phyloP scores from a whole-genome alignment of 202 grass and related monocot genomes.

The Hordeum pubiflorum region DNA sequence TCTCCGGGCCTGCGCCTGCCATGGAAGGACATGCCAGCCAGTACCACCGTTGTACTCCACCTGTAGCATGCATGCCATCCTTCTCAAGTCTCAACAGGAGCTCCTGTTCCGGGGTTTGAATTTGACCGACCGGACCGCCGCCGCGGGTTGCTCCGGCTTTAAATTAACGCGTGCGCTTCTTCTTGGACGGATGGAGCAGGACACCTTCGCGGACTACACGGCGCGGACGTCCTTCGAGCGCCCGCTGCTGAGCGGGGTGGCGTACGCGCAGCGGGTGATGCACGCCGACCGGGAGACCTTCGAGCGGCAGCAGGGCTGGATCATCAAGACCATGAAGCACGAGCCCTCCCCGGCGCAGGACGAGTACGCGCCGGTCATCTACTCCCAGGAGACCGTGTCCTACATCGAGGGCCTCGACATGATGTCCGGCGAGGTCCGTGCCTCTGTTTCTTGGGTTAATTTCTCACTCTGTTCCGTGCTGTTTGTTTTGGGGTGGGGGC shows the following conservation, averaged over 20 bases:
- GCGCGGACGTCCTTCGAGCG: conserved; percentile 84
- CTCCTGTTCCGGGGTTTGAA: neutral
- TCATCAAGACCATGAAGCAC: conserved; percentile 92
- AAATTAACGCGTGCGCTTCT: neutral
- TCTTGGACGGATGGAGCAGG: conserved; percentile 19
- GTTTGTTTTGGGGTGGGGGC: neutral
- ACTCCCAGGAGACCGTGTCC: conserved; percentile 93
- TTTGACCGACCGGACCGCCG: neutral
- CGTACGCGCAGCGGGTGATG: conserved; percentile 79
- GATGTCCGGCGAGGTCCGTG: conserved; percentile 86
- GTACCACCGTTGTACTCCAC: neutral
- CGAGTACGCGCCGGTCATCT: conserved; percentile 90
- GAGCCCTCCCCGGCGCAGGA: conserved; percentile 73
- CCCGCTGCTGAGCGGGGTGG: conserved; percentile 79
- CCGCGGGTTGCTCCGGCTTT: neutral
- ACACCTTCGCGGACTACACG: conserved; percentile 81
- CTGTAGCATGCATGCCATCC: neutral
- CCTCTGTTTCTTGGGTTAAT: neutral
- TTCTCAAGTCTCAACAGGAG: neutral
- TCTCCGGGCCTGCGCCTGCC: neutral
- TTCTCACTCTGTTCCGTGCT: neutral
- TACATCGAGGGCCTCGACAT: conserved; percentile 94
- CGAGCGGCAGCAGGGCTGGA: conserved; percentile 80
- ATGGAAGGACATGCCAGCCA: neutral
- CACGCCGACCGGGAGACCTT: conserved; percentile 62